These are phyloP conservation scores for Metschnikowia koreensis DNA, from an alignment of 805 yeast species.

Conservation along the genomic window DNA sequence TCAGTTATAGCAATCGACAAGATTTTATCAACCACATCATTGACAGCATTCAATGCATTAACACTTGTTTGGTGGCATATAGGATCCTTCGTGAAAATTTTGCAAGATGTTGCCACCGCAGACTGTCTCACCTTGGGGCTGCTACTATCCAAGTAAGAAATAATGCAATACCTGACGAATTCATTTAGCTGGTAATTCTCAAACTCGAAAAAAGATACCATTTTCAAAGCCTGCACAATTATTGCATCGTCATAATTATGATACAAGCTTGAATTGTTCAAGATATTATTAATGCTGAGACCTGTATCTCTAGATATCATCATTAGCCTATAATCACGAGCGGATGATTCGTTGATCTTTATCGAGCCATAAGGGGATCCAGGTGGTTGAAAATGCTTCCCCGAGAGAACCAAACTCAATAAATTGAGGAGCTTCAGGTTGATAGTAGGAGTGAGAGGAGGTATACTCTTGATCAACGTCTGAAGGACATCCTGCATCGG, in stretches of 20 bases:
- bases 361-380: conserved; percentile 74
- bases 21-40: conserved; percentile 78
- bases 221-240: conserved; percentile 74
- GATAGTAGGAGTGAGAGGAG: conserved; percentile 73
- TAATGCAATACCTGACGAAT: conserved; percentile 79
- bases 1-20: conserved; percentile 85
- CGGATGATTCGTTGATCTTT: conserved; percentile 60
- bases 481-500: conserved; percentile 75
- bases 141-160: conserved; percentile 80
- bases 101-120: conserved; percentile 82
- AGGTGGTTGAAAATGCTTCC: conserved; percentile 76
- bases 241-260: conserved; percentile 43
- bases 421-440: conserved; percentile 69
- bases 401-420: conserved; percentile 74
- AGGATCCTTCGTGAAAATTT: conserved; percentile 72
- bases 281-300: conserved; percentile 33
- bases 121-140: conserved; percentile 75
- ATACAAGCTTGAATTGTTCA: conserved; percentile 31
- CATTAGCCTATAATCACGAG: conserved; percentile 73
- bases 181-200: conserved; percentile 76
- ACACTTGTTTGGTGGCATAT: conserved; percentile 82
- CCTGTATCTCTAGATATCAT: conserved; percentile 71
- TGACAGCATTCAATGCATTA: conserved; percentile 76
- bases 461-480: conserved; percentile 67
- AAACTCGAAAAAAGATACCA: conserved; percentile 73